Base-by-base conservation (phyloP, 2,329 filamentous ascomycete species). In the Calonectria multiphialidica region DNA sequence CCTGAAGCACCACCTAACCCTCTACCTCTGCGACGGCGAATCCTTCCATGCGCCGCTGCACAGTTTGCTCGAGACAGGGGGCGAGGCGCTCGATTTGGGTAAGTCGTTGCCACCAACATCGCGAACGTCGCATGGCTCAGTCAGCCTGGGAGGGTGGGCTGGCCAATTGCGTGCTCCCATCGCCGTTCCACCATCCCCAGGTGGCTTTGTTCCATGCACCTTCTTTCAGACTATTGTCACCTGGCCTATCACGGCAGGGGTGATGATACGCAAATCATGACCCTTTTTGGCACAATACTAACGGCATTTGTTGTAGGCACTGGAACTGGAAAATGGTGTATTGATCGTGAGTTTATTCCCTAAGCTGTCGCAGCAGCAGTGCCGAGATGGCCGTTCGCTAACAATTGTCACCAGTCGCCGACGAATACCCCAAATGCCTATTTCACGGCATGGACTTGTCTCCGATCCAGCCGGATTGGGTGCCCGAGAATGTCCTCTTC, bases 401-500 rank as follows among this genome's bases (percentile, higher is more conserved):
- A 79, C 71, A 21, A 40, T 55, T 13, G 0, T 7, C 16, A 18
- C 13, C 63, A 89, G 87, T 89, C 73, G 87, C 85, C 66, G 87
- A 89, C 66, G 79, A 80, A 37, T 89, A 86, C 68, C 85, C 86
- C 5, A 81, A 83, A 1, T 79, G 86, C 0, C 79, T 79, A 35
- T 86, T 89, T 53, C 85, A 85, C 47, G 87, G 87, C 72, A 84
- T 88, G 79, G 88, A 89, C 72, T 80, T 89, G 2, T 89, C 88
- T 1, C 87, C 87, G 0, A 89, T 89, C 47, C 88, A 89, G 63
- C 87, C 88, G 0, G 85, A 85, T 59, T 87, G 85, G 78, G 86
- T 89, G 0, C 87, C 87, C 2, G 83, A 86, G 64, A 89, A 89
- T 67, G 86, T 87, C n/a, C 82, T 84, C 28, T 89, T 89, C 73